Evolutionary conservation across 2,329 filamentous ascomycete genomes (phyloP), one percentile per base, ranked within the genome.

Genomic region (Hyphodiscus sp.): DNA sequence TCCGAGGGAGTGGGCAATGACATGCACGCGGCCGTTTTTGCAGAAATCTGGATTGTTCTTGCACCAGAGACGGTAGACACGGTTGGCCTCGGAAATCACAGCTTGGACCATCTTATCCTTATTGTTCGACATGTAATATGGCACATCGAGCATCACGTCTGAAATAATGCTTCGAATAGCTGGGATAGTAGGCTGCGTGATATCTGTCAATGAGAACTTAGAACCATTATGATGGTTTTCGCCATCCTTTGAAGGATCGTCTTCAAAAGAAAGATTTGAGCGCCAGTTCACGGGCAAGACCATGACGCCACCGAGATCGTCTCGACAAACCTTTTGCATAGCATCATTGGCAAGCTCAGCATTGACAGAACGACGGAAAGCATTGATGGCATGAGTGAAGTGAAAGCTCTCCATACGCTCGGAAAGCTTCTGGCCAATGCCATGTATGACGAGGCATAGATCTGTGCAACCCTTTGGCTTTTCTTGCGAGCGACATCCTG

Each of bases 121-220:
- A 71, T 97, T 92, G 55, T 95, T 88, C 0, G 92, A 97, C 72
- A 99, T 85, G 72, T 97, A 99, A 68, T 96, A 97, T 0, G 94
- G 94, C 48, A 99, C 92, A 68, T 99, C 94, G 48, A 97, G 86
- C 90, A 99, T 96, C 63, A 99, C 90, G 68, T 99, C 94, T 43
- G 89, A 95, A 57, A 99, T 95, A 67, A 99, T 83, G 65, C 87
- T 89, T 45, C 94, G 85, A n/a, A 99, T 87, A 0, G 89, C 91
- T 0, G 92, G 91, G 29, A 99, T 89, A 0, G 89, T 94, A 43
- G 85, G 81, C 1, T 91, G 91, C 5, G 95, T 96, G 60, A 99
- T 96, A 62, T 97, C 91, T 62, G 91, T 87, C 15, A 99, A 76
- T 0, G 76, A 76, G 65, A 82, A 89, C 38, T 79, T 72, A 69